phyloP scores from a whole-genome alignment of 805 yeast species.

The Candida schatavii region DNA sequence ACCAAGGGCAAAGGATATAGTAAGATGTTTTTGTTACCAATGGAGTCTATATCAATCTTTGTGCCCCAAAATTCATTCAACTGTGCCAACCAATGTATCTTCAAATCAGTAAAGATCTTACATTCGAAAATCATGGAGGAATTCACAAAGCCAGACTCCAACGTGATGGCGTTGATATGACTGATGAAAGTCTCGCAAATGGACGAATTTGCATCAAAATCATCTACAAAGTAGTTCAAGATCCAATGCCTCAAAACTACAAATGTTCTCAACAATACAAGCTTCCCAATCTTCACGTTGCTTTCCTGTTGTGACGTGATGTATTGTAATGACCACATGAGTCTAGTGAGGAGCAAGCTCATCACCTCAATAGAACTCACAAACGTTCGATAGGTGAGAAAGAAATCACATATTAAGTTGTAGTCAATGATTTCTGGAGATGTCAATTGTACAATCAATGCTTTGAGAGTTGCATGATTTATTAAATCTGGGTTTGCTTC shows the following conservation, averaged over 20 bases:
- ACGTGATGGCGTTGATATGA: constrained; percentile 39
- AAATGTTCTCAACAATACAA: constrained; percentile 76
- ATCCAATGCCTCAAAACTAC: constrained; percentile 89
- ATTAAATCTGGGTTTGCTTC: constrained; percentile 28
- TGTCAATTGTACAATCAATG: constrained; percentile 60
- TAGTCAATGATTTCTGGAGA: constrained; percentile 77
- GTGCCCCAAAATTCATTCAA: constrained; percentile 31
- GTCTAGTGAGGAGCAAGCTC: constrained; percentile 58
- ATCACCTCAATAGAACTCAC: constrained; percentile 57
- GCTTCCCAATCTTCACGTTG: constrained; percentile 49
- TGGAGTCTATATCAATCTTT: constrained; percentile 18
- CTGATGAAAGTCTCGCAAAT: constrained; percentile 47
- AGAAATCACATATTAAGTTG: constrained; percentile 77
- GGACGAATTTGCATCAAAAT: constrained; percentile 43
- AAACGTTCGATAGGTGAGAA: constrained; percentile 76
- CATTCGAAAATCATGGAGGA: constrained; percentile 28
- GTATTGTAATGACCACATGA: constrained; percentile 67
- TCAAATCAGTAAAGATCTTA: constrained; percentile 37
- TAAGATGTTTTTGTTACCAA: constrained; percentile 11
- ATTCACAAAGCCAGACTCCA: constrained; percentile 26
- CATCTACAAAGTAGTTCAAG: constrained; percentile 81
- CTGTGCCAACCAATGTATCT: constrained; percentile 38
- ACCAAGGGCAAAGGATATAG: constrained; percentile 24
- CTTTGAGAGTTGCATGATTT: constrained; percentile 38
- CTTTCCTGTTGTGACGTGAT: constrained; percentile 26